A percentile compares a stretch with the other conserved stretches of the same genome.
phyloP scores from a whole-genome alignment of 2,329 filamentous ascomycete species.

The Phyllosticta citrichinensis region DNA sequence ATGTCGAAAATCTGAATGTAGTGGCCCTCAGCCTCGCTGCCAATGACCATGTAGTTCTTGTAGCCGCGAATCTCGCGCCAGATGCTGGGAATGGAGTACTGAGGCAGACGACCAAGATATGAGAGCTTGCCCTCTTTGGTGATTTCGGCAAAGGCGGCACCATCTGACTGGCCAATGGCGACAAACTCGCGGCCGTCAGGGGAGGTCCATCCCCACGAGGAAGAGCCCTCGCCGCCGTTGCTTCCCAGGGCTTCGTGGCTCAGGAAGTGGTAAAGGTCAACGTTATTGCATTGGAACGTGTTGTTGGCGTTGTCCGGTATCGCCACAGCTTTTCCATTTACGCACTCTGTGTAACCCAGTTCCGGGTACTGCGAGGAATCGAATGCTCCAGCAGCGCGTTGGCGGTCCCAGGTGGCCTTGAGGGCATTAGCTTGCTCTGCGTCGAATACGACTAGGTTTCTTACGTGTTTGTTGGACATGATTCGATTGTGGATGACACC shows the following conservation, averaged over 20 bases:
- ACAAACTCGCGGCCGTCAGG: slow-evolving; percentile 44
- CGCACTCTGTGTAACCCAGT: slow-evolving; percentile 24
- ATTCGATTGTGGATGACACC: slow-evolving; percentile 29
- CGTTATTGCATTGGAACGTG: slow-evolving; percentile 30
- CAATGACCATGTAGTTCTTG: slow-evolving; percentile 35
- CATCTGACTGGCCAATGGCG: slow-evolving; percentile 45
- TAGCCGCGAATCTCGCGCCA: slow-evolving; percentile 45
- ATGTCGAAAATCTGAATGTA: slow-evolving; percentile 55
- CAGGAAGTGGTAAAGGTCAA: slow-evolving; percentile 48
- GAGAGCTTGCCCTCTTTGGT: slow-evolving; percentile 39
- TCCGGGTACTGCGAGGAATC: slow-evolving; percentile 26
- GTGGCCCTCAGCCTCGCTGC: slow-evolving; percentile 33
- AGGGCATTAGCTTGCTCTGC: slow-evolving; percentile 15
- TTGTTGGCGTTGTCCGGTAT: slow-evolving; percentile 24
- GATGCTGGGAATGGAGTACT: slow-evolving; percentile 34
- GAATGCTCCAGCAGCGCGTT: slow-evolving; percentile 23
- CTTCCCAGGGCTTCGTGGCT: slow-evolving; percentile 45
- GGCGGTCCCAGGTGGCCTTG: slow-evolving; percentile 29
- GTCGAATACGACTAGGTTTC: not conserved
- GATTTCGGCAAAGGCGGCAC: slow-evolving; percentile 46
- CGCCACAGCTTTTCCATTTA: slow-evolving; percentile 29
- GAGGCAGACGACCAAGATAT: slow-evolving; percentile 46
- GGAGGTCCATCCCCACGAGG: slow-evolving; percentile 47
- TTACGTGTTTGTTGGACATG: slow-evolving; percentile 23
- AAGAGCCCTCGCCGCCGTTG: slow-evolving; percentile 32